These are phyloP conservation scores for Ambrosia trifida DNA, from an alignment of 129 eudicot genomes.

Conservation along the genomic window DNA sequence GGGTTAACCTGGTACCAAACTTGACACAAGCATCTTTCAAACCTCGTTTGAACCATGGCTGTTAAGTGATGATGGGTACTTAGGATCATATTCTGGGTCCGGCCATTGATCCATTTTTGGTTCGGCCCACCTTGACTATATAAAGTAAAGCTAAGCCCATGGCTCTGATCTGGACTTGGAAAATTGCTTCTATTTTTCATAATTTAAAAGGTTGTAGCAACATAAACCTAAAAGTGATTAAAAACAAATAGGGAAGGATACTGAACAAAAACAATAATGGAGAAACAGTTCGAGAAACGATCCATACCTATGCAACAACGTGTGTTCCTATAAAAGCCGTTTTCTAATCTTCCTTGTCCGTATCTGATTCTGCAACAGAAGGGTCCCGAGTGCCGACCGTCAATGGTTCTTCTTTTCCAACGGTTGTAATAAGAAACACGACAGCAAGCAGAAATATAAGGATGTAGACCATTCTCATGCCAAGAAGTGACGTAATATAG, in stretches of 20 bases:
- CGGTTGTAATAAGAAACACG: conserved; percentile 44
- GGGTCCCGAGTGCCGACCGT: conserved; percentile 51
- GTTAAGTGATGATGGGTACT: too few species aligned
- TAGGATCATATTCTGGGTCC: too few species aligned
- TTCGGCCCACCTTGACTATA: too few species aligned
- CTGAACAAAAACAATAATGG: conserved; percentile 10
- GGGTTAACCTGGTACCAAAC: too few species aligned
- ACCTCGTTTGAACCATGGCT: too few species aligned
- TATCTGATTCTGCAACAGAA: conserved; percentile 33
- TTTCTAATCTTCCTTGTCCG: conserved; percentile 52
- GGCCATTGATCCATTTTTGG: too few species aligned
- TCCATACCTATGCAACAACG: conserved; percentile 30
- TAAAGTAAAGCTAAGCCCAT: too few species aligned
- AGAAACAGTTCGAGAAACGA: conserved; percentile 20
- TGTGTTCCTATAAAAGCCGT: conserved; percentile 6
- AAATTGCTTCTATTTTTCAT: conserved; percentile 19
- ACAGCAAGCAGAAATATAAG: conserved; percentile 57
- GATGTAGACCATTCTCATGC: conserved; percentile 51
- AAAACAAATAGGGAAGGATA: conserved; percentile 4
- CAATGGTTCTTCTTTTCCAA: conserved; percentile 62
- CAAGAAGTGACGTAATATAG: conserved; percentile 61
- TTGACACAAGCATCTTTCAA: too few species aligned
- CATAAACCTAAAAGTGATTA: conserved; percentile 13
- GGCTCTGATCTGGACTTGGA: too few species aligned
- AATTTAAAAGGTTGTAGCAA: conserved; percentile 9